Percentiles rank a stretch among this genome's conserved stretches.
Conservation (phyloP, 768 basidiomycete genomes). For the Dendrothele bispora region DNA sequence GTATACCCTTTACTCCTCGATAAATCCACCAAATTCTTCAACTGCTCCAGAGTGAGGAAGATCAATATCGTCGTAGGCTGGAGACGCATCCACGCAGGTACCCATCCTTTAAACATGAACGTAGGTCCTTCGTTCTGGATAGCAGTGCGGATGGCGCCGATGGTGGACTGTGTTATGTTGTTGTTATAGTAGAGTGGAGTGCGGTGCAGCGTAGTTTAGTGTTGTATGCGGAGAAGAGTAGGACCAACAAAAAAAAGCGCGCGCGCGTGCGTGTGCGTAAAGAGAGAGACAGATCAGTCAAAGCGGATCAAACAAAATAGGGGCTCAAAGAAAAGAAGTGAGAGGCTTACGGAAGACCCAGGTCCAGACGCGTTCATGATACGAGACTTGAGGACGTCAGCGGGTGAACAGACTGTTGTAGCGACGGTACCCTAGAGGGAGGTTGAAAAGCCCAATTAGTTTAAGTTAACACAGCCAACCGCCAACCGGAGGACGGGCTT, state of each 20-base stretch:
- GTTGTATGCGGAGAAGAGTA: background rate
- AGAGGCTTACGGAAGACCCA: slow-evolving; percentile 62
- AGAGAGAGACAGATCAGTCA: too few relatives aligned
- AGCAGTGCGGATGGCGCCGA: slow-evolving; percentile 67
- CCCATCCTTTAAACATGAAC: slow-evolving; percentile 95
- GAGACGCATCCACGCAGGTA: slow-evolving; percentile 83
- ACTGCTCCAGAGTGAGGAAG: slow-evolving; percentile 81
- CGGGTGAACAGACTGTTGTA: slow-evolving; percentile 86
- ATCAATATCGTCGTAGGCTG: slow-evolving; percentile 89
- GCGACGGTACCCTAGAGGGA: slow-evolving; percentile 83
- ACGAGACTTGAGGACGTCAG: slow-evolving; percentile 82
- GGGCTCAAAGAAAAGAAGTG: background rate
- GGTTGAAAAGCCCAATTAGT: background rate
- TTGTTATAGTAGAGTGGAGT: background rate
- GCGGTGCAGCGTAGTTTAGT: background rate
- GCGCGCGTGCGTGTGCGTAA: too few relatives aligned
- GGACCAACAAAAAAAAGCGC: background rate
- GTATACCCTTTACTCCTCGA: slow-evolving; percentile 44
- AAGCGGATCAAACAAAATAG: too few relatives aligned
- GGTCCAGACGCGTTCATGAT: slow-evolving; percentile 90
- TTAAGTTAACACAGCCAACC: too few relatives aligned
- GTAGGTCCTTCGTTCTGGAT: slow-evolving; percentile 74
- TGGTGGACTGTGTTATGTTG: slow-evolving; percentile 52
- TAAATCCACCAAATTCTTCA: slow-evolving; percentile 72
- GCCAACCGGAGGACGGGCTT: too few relatives aligned